Evolutionary conservation across 805 yeast genomes (phyloP), one percentile per base, ranked within the genome.

Genomic region (Saturnispora mendoncae): DNA sequence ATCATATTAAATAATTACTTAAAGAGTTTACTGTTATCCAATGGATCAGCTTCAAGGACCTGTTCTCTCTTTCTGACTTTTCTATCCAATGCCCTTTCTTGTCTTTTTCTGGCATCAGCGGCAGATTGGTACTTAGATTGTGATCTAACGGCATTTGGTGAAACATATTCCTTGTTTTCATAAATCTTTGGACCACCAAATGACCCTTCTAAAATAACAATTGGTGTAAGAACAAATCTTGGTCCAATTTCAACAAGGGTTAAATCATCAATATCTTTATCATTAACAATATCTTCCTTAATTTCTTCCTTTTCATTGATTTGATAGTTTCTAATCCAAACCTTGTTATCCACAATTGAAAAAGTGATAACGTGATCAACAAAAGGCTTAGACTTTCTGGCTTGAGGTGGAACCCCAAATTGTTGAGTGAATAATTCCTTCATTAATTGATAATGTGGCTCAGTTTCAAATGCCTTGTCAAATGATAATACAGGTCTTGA

Each of bases 121-220:
- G 97, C 97, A 42, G 82, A 78, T 57, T 82, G 75, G 52, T 80
- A 83, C 60, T 77, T 84, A 49, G 72, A 47, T 68, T 88, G 96
- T 10, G 98, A 85, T 69, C 98, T 83, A 30, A 82, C 90, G 46
- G 84, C 78, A 70, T 92, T 92, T 50, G 98, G 98, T 46, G 95
- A 84, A 36, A 92, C 95, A 63, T 84, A 92, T 64, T 90, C 92
- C 69, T 85, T 88, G 69, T 92, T 92, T 58, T 92, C 97, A 65
- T 85, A 92, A 50, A 92, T 87, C 72, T 88, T 86, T 49, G 97
- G 96, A 17, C 98, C 98, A 43, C 96, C 90, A 55, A 92, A 92
- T 2, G 97, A 86, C 37, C 98, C 98, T 67, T 92, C 97, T 49
- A 90, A 71, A 40, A 92, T 78, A 45, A 94, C 80, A 51, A 92